Percentiles rank a stretch among this genome's conserved stretches.
Evolutionary conservation across 148 eudicot genomes (phyloP).

Genomic region (Chenopodium formosanum): DNA sequence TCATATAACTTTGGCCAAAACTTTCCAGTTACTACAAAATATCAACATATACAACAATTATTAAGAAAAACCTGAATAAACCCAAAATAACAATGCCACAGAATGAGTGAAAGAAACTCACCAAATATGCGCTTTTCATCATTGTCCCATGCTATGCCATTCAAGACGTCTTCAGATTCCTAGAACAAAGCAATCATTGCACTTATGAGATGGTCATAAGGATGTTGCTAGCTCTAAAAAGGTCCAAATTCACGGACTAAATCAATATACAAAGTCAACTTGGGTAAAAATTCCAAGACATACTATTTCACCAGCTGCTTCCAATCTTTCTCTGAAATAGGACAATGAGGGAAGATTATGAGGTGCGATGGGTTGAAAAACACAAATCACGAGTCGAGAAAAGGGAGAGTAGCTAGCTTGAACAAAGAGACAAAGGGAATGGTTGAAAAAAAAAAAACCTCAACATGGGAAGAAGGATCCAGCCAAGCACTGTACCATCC

Average conservation of each 20-base stretch:
- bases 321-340: slow-evolving; percentile 52
- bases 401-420: neutral
- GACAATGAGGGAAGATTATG: neutral
- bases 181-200: slow-evolving; percentile 25
- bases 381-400: neutral
- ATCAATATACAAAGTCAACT: neutral
- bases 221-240: neutral
- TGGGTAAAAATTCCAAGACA: neutral
- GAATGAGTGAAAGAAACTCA: slow-evolving; percentile 31
- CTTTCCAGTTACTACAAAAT: slow-evolving; percentile 80
- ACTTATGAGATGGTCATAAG: neutral
- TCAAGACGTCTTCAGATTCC: slow-evolving; percentile 64
- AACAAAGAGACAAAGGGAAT: neutral
- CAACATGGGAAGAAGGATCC: slow-evolving; percentile 81
- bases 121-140: slow-evolving; percentile 66
- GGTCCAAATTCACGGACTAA: neutral
- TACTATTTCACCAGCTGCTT: slow-evolving; percentile 46
- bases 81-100: too few relatives aligned
- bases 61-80: too few relatives aligned
- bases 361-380: neutral
- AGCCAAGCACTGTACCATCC: slow-evolving; percentile 63
- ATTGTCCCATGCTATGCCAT: slow-evolving; percentile 95
- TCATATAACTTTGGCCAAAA: slow-evolving; percentile 90
- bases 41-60: neutral
- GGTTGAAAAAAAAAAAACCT: slow-evolving; percentile 40